Evolutionary conservation across 2,329 filamentous ascomycete species (phyloP), one percentile per base, ranked within the genome.

Genomic region (Rhynchosporium graminicola): DNA sequence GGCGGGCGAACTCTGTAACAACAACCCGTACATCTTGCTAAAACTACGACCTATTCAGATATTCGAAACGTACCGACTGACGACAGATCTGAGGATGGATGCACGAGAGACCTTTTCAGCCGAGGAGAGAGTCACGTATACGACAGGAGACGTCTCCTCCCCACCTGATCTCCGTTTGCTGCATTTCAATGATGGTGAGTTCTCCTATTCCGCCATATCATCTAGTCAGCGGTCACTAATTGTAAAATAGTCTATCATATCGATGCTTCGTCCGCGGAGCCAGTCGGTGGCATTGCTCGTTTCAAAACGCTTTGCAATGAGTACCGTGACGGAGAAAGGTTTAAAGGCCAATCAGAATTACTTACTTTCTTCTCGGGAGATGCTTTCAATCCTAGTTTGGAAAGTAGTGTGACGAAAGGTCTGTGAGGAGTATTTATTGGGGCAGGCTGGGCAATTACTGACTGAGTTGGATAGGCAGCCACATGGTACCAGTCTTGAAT

Each of bases 321-420:
- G 59, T 64, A 64, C 28, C 33, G 48, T 55, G 31, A 47, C 2
- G 62, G 42, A 12, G 42, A 55, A 7, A 60, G 45, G 46, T 64
- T 64, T 48, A 45, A 47, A 9, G 59, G 59, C 13, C 62, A 61
- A 13, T 59, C 62, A n/a, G 54, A 58, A 7, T 40, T 64, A 15
- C 59, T 64, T 13, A 64, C 62, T 8, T 64, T 64, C 40, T 64
- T 64, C 40, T 64, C 62, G 20, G 62, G 62, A 13, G 62, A 64
- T 64, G 62, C 62, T 15, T 64, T 64, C 42, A 64, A 64, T 64
- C 62, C 62, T 1, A 64, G 62, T 45, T 31, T 64, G 52, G 62
- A 64, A 26, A 64, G 62, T 46, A 64, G 62, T 56, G 62, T 64
- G 13, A 61, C 62, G 3, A 64, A 64, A 58, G 62, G 62, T 59